Conservation (phyloP, 2,329 filamentous ascomycete species). For the Bertia moriformis region DNA sequence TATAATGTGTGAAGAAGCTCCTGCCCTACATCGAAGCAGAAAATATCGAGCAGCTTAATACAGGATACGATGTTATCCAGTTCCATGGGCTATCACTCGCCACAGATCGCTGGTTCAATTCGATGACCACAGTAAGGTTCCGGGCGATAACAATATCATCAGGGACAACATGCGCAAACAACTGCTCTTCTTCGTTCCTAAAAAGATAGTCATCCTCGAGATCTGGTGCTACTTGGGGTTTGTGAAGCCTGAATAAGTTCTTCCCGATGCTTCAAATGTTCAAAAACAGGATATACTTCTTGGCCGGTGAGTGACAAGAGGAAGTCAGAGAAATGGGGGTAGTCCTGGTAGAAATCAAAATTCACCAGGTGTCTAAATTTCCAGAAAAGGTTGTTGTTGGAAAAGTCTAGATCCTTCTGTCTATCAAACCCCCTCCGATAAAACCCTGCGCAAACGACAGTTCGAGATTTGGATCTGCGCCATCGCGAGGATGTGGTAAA, state of each 20-base stretch:
- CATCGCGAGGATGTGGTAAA: conserved; percentile 9
- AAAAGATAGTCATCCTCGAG: too few relatives aligned
- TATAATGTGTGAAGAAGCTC: too few relatives aligned
- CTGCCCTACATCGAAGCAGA: too few relatives aligned
- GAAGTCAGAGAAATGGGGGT: conserved; percentile 6
- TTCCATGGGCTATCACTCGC: neutral
- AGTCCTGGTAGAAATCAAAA: conserved; percentile 8
- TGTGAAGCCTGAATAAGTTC: neutral
- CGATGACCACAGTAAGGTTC: neutral
- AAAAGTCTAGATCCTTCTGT: neutral
- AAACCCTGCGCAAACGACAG: conserved; percentile 2
- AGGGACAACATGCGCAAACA: neutral
- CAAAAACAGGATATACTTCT: neutral
- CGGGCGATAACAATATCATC: neutral
- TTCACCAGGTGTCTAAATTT: conserved; percentile 8
- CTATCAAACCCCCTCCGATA: neutral
- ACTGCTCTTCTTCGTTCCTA: neutral
- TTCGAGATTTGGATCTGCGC: conserved; percentile 4
- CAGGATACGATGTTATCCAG: neutral
- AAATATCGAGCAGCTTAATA: too few relatives aligned
- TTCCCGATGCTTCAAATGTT: neutral
- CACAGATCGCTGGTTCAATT: neutral
- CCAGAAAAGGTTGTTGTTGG: conserved; percentile 4
- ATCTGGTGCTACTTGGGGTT: too few relatives aligned
- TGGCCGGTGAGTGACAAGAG: neutral